Evolutionary conservation across 2,329 filamentous ascomycete genomes (phyloP), one percentile per base, ranked within the genome.

Genomic region (Fusarium sterilihyphosum): DNA sequence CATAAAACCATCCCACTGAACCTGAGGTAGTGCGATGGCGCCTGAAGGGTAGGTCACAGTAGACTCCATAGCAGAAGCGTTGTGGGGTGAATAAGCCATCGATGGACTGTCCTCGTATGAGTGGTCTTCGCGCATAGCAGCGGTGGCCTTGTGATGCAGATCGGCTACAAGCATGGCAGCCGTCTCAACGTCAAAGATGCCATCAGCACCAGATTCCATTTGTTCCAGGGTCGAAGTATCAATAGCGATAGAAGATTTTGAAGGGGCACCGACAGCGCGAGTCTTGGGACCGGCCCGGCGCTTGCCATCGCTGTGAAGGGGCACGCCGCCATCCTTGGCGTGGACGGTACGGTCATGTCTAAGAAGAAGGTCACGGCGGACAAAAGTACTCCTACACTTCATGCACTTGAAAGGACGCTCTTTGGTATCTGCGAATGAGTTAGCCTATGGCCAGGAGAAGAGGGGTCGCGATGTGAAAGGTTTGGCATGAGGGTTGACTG

Each of bases 151-250:
- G 87, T 98, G 95, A 85, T 98, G 96, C 82, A 98, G 93, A 85
- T 98, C 95, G 82, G 96, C 96, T 87, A 99, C 97, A 83, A 99
- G 91, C 94, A 98, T 98, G 78, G 96, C 96, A 78, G 96, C 96
- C 79, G 96, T 95, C 88, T 99, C 96, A 80, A 98, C 93, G 83
- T 98, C 96, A 81, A 98, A 95, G 85, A 96, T 93, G 82, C 92
- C 93, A 83, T 98, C 96, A 82, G 92, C 94, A 85, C 92, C 94
- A 79, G 93, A 93, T 84, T 98, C 95, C 80, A 98, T 95, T 84
- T 98, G 95, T 85, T 98, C 95, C 78, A 98, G 86, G 64, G 94
- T 92, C 53, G 94, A 92, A 56, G 94, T 92, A 81, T 98, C 96
- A 78, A 98, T 90, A 73, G 92, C 78, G 81, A 96, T 91, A 44